phyloP scores from a whole-genome alignment of 2,329 filamentous ascomycete genomes.

The Botrytis porri region DNA sequence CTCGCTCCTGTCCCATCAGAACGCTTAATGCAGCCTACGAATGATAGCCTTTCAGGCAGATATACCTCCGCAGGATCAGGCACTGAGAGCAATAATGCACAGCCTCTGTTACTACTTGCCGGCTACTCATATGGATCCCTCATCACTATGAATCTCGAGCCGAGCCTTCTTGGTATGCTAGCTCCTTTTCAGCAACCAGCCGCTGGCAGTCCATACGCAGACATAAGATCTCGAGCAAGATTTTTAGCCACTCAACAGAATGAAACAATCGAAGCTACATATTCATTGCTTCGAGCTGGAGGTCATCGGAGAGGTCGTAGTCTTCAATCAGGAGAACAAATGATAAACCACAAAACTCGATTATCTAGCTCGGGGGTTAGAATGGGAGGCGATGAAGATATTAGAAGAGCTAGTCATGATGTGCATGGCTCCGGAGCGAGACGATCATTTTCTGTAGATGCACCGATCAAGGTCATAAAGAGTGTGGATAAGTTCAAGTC shows the following conservation, averaged over 20 bases:
- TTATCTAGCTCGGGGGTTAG: conserved; percentile 31
- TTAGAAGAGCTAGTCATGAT: conserved; percentile 41
- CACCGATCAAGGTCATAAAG: conserved; percentile 39
- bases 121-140: conserved; percentile 93
- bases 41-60: conserved; percentile 2
- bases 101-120: conserved; percentile 55
- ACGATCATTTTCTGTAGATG: conserved; percentile 35
- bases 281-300: conserved; percentile 25
- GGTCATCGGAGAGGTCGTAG: conserved; percentile 25
- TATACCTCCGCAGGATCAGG: neutral
- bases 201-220: conserved; percentile 57
- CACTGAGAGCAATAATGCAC: neutral
- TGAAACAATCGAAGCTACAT: conserved; percentile 26
- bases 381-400: conserved; percentile 38
- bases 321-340: conserved; percentile 24
- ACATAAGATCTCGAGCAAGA: conserved; percentile 68
- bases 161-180: conserved; percentile 43
- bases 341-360: conserved; percentile 24
- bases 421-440: conserved; percentile 22
- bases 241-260: conserved; percentile 64
- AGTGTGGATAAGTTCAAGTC: conserved; percentile 43
- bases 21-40: conserved; percentile 22
- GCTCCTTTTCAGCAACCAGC: conserved; percentile 56
- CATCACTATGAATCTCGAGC: conserved; percentile 70
- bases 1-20: conserved; percentile 33